Evolutionary conservation across 176 grass and related monocot genomes (phyloP).

Genomic region (barley (Hordeum vulgare)): DNA sequence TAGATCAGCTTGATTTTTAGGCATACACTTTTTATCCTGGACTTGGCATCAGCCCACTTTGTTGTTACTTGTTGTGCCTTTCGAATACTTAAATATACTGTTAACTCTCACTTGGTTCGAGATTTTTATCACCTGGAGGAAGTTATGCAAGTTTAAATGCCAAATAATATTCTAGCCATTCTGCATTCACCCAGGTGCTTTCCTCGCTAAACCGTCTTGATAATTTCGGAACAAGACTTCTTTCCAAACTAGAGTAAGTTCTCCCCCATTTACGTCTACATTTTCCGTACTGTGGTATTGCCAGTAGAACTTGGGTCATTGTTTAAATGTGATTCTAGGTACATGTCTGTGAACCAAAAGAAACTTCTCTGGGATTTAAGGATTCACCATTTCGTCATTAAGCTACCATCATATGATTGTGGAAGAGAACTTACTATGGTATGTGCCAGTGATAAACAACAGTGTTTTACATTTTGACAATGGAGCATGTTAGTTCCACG

Average conservation of each 20-base stretch:
- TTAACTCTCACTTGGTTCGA: not conserved
- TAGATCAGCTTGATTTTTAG: not conserved
- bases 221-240: slow-evolving; percentile 60
- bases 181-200: slow-evolving; percentile 53
- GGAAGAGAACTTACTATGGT: slow-evolving; percentile 37
- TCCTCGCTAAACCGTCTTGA: slow-evolving; percentile 75
- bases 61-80: slow-evolving; percentile 12
- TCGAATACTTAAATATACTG: slow-evolving; percentile 18
- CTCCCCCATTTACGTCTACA: not conserved
- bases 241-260: slow-evolving; percentile 79
- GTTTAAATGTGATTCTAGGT: slow-evolving; percentile 51
- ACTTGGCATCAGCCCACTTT: slow-evolving; percentile 1
- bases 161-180: not conserved
- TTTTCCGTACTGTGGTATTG: slow-evolving; percentile 21
- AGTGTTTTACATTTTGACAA: slow-evolving; percentile 5
- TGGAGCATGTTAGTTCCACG: not conserved
- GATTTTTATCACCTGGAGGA: not conserved
- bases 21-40: not conserved
- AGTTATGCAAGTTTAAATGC: not conserved
- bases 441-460: slow-evolving; percentile 23
- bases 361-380: slow-evolving; percentile 75
- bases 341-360: slow-evolving; percentile 54
- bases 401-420: slow-evolving; percentile 57
- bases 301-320: slow-evolving; percentile 22
- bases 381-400: slow-evolving; percentile 50